A percentile compares a stretch with the other conserved stretches of the same genome.
These are phyloP conservation scores for Neopestalotiopsis sp. DNA, from an alignment of 2,329 filamentous ascomycete genomes.

Conservation along the genomic window DNA sequence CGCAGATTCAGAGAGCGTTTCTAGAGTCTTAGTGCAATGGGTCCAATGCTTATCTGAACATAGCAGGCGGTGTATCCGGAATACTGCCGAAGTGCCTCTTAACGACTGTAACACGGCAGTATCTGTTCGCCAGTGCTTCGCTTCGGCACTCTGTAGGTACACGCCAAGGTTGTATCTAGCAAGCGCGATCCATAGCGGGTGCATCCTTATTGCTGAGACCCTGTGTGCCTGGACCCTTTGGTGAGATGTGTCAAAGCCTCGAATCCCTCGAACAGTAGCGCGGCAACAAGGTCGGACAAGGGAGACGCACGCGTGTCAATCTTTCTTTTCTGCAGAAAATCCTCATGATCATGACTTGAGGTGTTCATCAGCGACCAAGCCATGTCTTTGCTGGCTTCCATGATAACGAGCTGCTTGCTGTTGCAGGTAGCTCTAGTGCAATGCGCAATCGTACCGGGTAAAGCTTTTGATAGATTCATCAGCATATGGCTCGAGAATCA, in stretches of 20 bases:
- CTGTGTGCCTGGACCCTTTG: not conserved
- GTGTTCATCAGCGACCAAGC: not conserved
- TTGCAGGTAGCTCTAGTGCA: constrained; percentile 20
- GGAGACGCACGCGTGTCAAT: not conserved
- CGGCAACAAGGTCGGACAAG: constrained; percentile 11
- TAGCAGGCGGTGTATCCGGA: constrained; percentile 5
- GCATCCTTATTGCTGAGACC: not conserved
- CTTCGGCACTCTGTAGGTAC: not conserved
- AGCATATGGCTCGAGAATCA: constrained; percentile 52
- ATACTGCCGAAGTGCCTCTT: not conserved
- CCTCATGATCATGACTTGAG: constrained; percentile 21
- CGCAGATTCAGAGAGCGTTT: not conserved
- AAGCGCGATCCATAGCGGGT: not conserved
- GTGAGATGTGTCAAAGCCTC: not conserved
- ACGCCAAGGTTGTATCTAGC: not conserved
- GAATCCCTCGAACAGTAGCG: constrained; percentile 11
- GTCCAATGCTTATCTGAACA: not conserved
- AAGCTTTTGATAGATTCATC: constrained; percentile 47
- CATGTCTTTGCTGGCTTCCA: constrained; percentile 3
- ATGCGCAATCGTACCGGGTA: constrained; percentile 38
- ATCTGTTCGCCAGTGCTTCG: not conserved
- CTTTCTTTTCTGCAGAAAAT: not conserved
- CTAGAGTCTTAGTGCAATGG: not conserved
- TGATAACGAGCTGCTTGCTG: constrained; percentile 21
- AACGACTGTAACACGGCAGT: not conserved